These are phyloP conservation scores for Penicillium maclennaniae DNA, from an alignment of 495 filamentous ascomycete genomes.

Conservation along the genomic window DNA sequence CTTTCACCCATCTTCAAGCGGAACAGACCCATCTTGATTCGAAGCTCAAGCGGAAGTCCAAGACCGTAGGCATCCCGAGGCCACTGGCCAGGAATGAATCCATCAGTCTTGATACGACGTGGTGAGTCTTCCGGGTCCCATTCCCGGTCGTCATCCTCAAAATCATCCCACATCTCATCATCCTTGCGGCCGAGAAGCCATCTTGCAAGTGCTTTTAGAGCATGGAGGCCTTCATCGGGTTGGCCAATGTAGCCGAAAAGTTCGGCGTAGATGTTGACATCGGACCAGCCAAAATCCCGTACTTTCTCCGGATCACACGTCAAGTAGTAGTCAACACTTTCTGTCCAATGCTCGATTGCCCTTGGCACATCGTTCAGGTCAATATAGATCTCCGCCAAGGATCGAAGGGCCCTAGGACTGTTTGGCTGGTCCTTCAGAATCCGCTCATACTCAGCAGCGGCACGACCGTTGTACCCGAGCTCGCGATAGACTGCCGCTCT, in stretches of 20 bases:
- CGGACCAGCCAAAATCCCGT: constrained; percentile 69
- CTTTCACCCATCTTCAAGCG: constrained; percentile 59
- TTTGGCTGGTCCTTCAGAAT: constrained; percentile 57
- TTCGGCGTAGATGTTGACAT: constrained; percentile 80
- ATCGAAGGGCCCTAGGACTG: constrained; percentile 57
- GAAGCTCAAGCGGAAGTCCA: constrained; percentile 75
- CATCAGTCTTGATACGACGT: constrained; percentile 54
- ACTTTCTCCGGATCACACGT: constrained; percentile 44
- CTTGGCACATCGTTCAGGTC: constrained; percentile 53
- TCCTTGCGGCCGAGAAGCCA: constrained; percentile 75
- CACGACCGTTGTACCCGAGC: constrained; percentile 52
- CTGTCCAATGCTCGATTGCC: constrained; percentile 58
- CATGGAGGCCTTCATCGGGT: constrained; percentile 59
- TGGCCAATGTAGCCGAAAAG: constrained; percentile 61
- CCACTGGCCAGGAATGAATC: constrained; percentile 53
- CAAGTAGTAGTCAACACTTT: constrained; percentile 54
- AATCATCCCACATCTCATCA: constrained; percentile 78
- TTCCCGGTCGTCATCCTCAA: constrained; percentile 78
- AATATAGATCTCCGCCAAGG: constrained; percentile 62
- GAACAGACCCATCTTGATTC: constrained; percentile 82
- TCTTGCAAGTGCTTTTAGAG: constrained; percentile 66
- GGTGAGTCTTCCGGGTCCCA: constrained; percentile 77
- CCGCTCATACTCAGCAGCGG: constrained; percentile 58
- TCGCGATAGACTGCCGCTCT: constrained; percentile 58
- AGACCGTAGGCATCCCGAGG: constrained; percentile 62